phyloP scores from a whole-genome alignment of 2,329 filamentous ascomycete genomes.

The Stenocarpella maydis region DNA sequence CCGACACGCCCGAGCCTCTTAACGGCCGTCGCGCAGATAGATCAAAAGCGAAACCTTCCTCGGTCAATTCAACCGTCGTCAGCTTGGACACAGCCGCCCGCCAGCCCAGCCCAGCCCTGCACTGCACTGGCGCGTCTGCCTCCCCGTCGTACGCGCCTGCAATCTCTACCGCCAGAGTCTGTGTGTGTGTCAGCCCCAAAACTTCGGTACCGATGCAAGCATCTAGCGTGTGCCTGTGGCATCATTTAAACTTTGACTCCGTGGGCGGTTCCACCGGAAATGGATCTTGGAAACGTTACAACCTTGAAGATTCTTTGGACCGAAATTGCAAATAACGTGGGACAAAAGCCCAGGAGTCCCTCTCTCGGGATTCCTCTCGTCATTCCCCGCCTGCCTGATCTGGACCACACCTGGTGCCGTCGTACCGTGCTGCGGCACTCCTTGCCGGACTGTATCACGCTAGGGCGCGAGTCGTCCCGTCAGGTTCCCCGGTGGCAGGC shows the following conservation, averaged over 20 bases:
- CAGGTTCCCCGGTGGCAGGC: constrained; percentile 15
- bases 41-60: neutral
- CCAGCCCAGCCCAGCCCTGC: neutral
- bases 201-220: constrained; percentile 14
- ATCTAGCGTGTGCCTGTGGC: constrained; percentile 21
- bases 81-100: neutral
- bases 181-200: constrained; percentile 19
- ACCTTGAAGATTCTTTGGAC: constrained; percentile 28
- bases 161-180: constrained; percentile 11
- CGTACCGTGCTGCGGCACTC: constrained; percentile 20
- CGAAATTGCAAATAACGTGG: constrained; percentile 26
- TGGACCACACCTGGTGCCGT: constrained; percentile 8
- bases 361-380: constrained; percentile 3
- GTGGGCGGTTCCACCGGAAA: constrained; percentile 16
- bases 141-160: constrained; percentile 1
- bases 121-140: neutral
- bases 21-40: neutral
- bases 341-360: constrained; percentile 15
- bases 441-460: constrained; percentile 8
- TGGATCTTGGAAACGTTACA: constrained; percentile 25
- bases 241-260: constrained; percentile 28
- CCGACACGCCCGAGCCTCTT: neutral
- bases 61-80: neutral
- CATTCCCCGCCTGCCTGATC: constrained; percentile 7
- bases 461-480: constrained; percentile 11